Evolutionary conservation across 192 early-diverging fungal species (phyloP).

Genomic region (Kickxella alabastrina): DNA sequence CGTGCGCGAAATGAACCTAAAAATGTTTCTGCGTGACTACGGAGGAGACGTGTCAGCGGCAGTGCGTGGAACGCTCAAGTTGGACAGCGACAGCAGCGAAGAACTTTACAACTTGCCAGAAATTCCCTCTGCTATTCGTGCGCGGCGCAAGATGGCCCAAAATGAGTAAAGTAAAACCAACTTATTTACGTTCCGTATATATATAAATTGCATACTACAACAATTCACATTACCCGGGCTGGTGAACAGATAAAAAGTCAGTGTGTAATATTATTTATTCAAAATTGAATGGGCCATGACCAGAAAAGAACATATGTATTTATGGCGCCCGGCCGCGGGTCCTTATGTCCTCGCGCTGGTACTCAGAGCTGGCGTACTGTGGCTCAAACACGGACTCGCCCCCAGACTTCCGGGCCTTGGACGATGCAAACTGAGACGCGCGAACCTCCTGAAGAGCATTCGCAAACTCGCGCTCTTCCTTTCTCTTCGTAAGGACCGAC

Average conservation of each 20-base stretch:
- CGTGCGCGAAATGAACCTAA: conserved; percentile 45
- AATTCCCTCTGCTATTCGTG: conserved; percentile 34
- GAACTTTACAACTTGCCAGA: conserved; percentile 20
- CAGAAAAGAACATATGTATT: neutral
- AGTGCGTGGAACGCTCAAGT: conserved; percentile 26
- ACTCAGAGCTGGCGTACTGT: conserved; percentile 42
- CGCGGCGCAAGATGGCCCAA: conserved; percentile 21
- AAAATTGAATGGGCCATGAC: no score
- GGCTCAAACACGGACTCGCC: conserved; percentile 29
- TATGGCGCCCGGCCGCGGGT: neutral
- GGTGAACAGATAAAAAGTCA: no score
- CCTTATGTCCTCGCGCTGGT: conserved; percentile 30
- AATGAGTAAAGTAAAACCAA: no score
- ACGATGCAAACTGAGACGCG: no score
- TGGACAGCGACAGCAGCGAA: conserved; percentile 11
- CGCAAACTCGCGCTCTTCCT: conserved; percentile 23
- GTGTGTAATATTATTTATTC: no score
- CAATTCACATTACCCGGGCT: no score
- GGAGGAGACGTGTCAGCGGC: conserved; percentile 38
- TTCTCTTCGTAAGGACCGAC: conserved; percentile 5
- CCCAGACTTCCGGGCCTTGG: no score
- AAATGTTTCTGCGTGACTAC: conserved; percentile 36
- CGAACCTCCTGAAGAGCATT: conserved; percentile 24
- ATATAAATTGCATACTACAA: no score
- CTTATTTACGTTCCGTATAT: no score